Conservation (phyloP, 192 early-diverging fungal genomes). For the Phlyctochytrium bullatum region DNA sequence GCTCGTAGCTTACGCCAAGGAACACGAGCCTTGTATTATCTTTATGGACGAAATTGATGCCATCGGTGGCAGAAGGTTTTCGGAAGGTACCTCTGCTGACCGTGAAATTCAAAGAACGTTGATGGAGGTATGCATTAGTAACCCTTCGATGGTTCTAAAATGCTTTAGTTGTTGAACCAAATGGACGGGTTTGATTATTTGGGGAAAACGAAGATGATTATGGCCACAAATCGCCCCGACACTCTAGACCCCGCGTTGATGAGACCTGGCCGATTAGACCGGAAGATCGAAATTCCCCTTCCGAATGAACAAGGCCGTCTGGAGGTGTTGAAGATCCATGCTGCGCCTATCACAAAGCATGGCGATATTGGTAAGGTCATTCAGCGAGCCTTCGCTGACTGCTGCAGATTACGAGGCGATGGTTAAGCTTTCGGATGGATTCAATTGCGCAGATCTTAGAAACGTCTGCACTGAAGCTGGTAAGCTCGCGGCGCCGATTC, state of each 20-base stretch:
- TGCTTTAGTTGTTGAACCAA: conserved; percentile 83
- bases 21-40: conserved; percentile 99
- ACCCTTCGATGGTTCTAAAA: too few relatives aligned
- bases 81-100: conserved; percentile 99
- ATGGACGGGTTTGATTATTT: conserved; percentile 99
- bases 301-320: conserved; percentile 97
- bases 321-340: conserved; percentile 98
- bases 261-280: conserved; percentile 91
- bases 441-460: conserved; percentile 98
- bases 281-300: conserved; percentile 99
- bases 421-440: conserved; percentile 96
- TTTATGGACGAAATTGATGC: conserved; percentile 99
- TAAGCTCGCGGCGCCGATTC: conserved; percentile 22
- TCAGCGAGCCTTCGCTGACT: conserved; percentile 11
- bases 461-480: conserved; percentile 99
- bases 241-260: conserved; percentile 97
- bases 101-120: conserved; percentile 99
- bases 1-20: conserved; percentile 81
- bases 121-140: conserved; percentile 71
- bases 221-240: conserved; percentile 99
- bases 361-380: conserved; percentile 79
- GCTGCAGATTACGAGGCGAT: conserved; percentile 92
- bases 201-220: conserved; percentile 98
- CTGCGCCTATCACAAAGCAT: conserved; percentile 88
- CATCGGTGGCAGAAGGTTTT: conserved; percentile 97